Evolutionary conservation across 2,329 filamentous ascomycete genomes (phyloP).

Genomic region (Neurospora sp.): DNA sequence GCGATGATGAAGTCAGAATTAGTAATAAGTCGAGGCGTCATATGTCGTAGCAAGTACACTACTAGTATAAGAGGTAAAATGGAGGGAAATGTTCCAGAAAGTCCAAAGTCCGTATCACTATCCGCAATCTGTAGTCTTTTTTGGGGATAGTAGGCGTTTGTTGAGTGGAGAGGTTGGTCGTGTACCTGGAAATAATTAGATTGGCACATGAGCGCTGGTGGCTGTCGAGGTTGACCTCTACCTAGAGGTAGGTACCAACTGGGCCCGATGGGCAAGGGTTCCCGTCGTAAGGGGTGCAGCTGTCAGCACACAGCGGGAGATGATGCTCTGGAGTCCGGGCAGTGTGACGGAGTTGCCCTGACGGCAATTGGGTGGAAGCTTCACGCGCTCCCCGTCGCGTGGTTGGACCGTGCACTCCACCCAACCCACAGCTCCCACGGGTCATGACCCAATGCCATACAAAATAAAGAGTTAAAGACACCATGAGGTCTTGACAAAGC

Average conservation of each 20-base stretch:
- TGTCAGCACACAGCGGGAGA: not conserved
- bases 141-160: not conserved
- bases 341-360: not conserved
- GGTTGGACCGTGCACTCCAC: not conserved
- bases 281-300: not conserved
- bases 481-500: not conserved
- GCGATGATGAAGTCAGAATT: not conserved
- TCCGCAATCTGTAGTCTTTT: not conserved
- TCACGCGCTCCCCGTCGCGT: not conserved
- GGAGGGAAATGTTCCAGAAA: not conserved
- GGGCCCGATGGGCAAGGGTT: not conserved
- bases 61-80: not conserved
- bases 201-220: not conserved
- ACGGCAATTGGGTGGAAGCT: not conserved
- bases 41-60: not conserved
- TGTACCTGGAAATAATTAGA: not conserved
- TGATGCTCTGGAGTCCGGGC: not conserved
- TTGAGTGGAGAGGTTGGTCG: not conserved
- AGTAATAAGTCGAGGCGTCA: not conserved
- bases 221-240: not conserved
- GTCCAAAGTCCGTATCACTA: not conserved
- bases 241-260: not conserved
- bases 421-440: not conserved
- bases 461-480: not conserved
- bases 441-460: not conserved